Conservation (phyloP, 768 basidiomycete genomes). For the Boletales sp. region DNA sequence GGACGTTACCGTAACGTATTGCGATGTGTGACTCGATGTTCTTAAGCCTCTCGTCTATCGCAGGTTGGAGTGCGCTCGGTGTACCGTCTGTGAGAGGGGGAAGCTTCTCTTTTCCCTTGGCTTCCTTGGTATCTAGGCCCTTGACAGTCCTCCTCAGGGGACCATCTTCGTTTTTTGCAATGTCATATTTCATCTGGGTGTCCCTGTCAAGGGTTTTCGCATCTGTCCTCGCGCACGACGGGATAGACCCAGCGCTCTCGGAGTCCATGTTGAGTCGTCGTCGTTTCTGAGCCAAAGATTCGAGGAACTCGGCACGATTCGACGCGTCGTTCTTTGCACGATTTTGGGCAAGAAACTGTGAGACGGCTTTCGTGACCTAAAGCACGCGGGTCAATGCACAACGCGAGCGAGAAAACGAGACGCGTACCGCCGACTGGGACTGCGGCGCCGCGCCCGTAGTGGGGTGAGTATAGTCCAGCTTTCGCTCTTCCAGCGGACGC, state of each 20-base stretch:
- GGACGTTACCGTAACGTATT: constrained; percentile 62
- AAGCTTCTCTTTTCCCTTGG: constrained; percentile 8
- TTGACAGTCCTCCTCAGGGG: constrained; percentile 62
- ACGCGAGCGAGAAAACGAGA: not conserved
- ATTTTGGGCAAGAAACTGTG: constrained; percentile 65
- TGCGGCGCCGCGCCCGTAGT: constrained; percentile 44
- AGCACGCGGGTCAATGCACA: constrained; percentile 7
- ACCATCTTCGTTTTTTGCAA: constrained; percentile 80
- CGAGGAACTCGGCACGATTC: constrained; percentile 72
- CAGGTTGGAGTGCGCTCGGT: constrained; percentile 51
- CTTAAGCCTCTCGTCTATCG: constrained; percentile 56
- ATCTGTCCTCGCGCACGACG: constrained; percentile 73
- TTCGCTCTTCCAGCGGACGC: constrained; percentile 59
- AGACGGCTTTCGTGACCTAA: constrained; percentile 69
- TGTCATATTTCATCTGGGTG: constrained; percentile 82
- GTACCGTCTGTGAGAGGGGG: constrained; percentile 22
- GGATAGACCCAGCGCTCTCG: constrained; percentile 28
- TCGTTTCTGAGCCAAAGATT: constrained; percentile 54
- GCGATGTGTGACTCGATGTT: constrained; percentile 73
- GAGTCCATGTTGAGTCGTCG: constrained; percentile 37
- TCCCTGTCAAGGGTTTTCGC: constrained; percentile 70
- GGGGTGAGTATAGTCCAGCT: constrained; percentile 56
- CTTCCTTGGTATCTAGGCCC: constrained; percentile 14
- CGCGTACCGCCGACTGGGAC: constrained; percentile 60
- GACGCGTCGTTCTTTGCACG: constrained; percentile 72